Conservation (phyloP, 208 protist genomes). For the Leishmania turanica region DNA sequence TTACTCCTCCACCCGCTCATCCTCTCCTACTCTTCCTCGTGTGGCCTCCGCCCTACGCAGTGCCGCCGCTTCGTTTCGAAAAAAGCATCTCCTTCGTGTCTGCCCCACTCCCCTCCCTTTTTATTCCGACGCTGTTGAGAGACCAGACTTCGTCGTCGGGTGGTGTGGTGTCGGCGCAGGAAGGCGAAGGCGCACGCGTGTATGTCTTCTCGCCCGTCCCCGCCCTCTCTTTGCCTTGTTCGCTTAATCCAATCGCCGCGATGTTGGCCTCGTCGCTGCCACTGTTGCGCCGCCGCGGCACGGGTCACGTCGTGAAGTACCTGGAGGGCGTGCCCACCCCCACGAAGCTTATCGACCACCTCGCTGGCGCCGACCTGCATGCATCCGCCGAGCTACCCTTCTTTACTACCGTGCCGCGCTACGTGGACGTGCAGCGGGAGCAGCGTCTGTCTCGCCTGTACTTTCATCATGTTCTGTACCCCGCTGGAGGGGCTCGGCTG, state of each 20-base stretch:
- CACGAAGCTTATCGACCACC: constrained; percentile 65
- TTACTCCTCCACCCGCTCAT: background rate
- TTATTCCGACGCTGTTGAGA: background rate
- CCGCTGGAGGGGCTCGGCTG: constrained; percentile 58
- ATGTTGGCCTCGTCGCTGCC: constrained; percentile 20
- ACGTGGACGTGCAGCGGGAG: constrained; percentile 58
- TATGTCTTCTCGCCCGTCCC: background rate
- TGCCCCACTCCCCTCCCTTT: background rate
- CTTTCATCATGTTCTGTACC: constrained; percentile 86
- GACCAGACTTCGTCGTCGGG: background rate
- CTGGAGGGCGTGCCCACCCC: constrained; percentile 71
- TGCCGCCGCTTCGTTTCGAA: constrained; percentile 1
- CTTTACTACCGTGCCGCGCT: constrained; percentile 67
- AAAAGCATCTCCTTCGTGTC: background rate
- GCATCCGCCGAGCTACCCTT: constrained; percentile 38
- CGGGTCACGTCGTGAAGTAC: constrained; percentile 68
- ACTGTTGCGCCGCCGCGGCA: constrained; percentile 34
- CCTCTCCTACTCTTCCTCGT: background rate
- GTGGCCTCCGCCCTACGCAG: background rate
- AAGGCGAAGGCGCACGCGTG: background rate
- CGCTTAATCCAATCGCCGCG: background rate
- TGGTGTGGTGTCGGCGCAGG: background rate
- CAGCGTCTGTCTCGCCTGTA: constrained; percentile 71
- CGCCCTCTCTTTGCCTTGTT: background rate
- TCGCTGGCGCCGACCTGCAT: constrained; percentile 76